Evolutionary conservation across 495 filamentous ascomycete genomes (phyloP).

Genomic region (Staphylotrichum longicolle): DNA sequence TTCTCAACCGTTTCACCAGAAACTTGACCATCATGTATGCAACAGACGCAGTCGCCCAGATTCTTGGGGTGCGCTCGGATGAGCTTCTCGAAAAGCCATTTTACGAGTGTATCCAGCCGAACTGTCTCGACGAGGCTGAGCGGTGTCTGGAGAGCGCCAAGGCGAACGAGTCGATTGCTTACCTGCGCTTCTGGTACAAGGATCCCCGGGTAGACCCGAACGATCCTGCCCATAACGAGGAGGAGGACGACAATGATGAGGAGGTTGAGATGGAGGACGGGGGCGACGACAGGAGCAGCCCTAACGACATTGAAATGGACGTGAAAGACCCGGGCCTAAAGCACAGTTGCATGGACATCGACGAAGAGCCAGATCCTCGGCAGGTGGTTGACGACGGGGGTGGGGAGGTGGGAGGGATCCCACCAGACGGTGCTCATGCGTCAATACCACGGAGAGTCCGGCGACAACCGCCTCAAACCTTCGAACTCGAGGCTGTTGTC

Average conservation of each 20-base stretch:
- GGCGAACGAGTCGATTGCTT: slow-evolving; percentile 90
- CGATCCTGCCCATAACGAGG: slow-evolving; percentile 31
- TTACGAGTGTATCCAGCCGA: slow-evolving; percentile 76
- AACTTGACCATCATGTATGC: slow-evolving; percentile 86
- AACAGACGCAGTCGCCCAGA: slow-evolving; percentile 67
- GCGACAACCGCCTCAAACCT: slow-evolving; percentile 21
- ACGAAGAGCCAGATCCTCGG: slow-evolving; percentile 11
- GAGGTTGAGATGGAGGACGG: slow-evolving; percentile 26
- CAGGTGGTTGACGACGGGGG: slow-evolving; percentile 4
- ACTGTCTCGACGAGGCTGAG: slow-evolving; percentile 71
- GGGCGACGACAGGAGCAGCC: slow-evolving; percentile 30
- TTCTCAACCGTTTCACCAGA: slow-evolving; percentile 83
- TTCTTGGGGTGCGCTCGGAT: slow-evolving; percentile 66
- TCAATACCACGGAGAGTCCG: slow-evolving; percentile 27
- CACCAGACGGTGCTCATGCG: not conserved
- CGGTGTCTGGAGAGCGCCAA: slow-evolving; percentile 80
- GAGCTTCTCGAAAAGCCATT: slow-evolving; percentile 70
- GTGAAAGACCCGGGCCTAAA: slow-evolving; percentile 20
- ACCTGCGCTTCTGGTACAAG: slow-evolving; percentile 84
- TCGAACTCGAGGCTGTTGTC: slow-evolving; percentile 83
- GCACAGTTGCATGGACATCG: slow-evolving; percentile 37
- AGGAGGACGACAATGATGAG: slow-evolving; percentile 30
- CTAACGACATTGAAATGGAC: slow-evolving; percentile 10
- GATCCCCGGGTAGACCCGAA: slow-evolving; percentile 58
- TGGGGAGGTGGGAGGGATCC: not conserved